phyloP scores from a whole-genome alignment of 495 filamentous ascomycete species.

The Pseudoneurospora amorphoporcata region DNA sequence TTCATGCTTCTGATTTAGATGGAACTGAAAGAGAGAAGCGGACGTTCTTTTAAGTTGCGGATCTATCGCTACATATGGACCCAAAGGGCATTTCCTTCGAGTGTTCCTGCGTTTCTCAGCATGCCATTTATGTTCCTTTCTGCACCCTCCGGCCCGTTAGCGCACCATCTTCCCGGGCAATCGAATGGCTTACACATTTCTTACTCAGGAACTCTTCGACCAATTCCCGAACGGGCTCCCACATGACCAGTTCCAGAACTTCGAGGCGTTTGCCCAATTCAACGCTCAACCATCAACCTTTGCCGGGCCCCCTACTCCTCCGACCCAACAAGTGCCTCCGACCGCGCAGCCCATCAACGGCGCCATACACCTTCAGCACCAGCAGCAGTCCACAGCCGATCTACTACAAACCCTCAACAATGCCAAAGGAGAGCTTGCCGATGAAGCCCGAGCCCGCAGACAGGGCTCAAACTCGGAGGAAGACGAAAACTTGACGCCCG shows the following conservation, averaged over 20 bases:
- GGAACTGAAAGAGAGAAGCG: not conserved
- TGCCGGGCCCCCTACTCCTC: slow-evolving; percentile 35
- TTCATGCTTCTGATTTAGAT: not conserved
- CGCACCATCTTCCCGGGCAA: not conserved
- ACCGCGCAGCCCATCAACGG: slow-evolving; percentile 18
- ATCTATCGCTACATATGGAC: not conserved
- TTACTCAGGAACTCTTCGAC: slow-evolving; percentile 37
- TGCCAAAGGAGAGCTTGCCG: slow-evolving; percentile 19
- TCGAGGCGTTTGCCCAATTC: slow-evolving; percentile 34
- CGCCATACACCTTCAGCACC: slow-evolving; percentile 11
- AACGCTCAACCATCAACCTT: slow-evolving; percentile 25
- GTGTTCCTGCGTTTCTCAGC: not conserved
- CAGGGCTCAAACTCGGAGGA: slow-evolving; percentile 39
- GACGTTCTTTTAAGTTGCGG: not conserved
- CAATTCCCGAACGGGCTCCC: slow-evolving; percentile 27
- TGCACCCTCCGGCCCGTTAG: not conserved
- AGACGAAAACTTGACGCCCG: slow-evolving; percentile 58
- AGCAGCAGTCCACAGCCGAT: slow-evolving; percentile 17
- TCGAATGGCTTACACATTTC: slow-evolving; percentile 29
- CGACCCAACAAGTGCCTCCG: slow-evolving; percentile 17
- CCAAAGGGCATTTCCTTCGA: not conserved
- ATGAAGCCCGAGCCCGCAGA: slow-evolving; percentile 29
- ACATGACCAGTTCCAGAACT: slow-evolving; percentile 36
- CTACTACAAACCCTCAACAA: slow-evolving; percentile 26
- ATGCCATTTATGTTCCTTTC: not conserved